These are phyloP conservation scores for Coniochaeta sp. DNA, from an alignment of 2,329 filamentous ascomycete species.

Conservation along the genomic window DNA sequence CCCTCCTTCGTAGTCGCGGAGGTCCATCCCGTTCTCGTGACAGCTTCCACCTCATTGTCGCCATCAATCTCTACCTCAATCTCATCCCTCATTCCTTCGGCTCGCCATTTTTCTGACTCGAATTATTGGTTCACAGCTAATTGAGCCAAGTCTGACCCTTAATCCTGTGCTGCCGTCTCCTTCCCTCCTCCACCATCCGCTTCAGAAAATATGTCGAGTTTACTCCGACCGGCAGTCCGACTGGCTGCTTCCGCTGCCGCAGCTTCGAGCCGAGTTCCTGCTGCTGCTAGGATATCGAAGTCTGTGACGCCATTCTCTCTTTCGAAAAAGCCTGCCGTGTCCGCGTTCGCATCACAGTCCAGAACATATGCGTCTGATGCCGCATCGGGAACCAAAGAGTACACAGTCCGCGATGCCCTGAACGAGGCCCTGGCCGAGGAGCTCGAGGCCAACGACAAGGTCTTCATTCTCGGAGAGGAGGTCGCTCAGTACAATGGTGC, in stretches of 20 bases:
- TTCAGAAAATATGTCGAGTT: constrained; percentile 32
- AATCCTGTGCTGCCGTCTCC: background rate
- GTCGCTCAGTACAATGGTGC: constrained; percentile 99
- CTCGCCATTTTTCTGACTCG: background rate
- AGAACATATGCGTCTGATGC: constrained; percentile 46
- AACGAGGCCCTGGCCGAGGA: constrained; percentile 98
- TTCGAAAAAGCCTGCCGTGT: constrained; percentile 15
- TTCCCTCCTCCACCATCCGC: background rate
- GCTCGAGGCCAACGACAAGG: constrained; percentile 88
- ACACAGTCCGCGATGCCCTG: constrained; percentile 93
- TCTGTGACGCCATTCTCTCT: constrained; percentile 15
- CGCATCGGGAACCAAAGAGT: constrained; percentile 65
- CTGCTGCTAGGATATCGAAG: constrained; percentile 10
- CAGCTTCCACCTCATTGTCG: background rate
- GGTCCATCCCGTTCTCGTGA: background rate
- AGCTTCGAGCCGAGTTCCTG: constrained; percentile 10
- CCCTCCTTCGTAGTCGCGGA: constrained; percentile 1
- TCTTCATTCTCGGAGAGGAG: constrained; percentile 94
- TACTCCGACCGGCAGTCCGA: constrained; percentile 34
- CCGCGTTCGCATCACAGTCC: constrained; percentile 34
- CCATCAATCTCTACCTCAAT: background rate
- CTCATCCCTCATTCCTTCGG: background rate
- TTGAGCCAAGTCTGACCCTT: background rate
- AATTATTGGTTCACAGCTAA: background rate
- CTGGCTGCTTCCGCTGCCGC: constrained; percentile 29